A percentile compares a stretch with the other conserved stretches of the same genome.
Conservation (phyloP, 2,329 filamentous ascomycete species). For the Trichoderma pleuroti region DNA sequence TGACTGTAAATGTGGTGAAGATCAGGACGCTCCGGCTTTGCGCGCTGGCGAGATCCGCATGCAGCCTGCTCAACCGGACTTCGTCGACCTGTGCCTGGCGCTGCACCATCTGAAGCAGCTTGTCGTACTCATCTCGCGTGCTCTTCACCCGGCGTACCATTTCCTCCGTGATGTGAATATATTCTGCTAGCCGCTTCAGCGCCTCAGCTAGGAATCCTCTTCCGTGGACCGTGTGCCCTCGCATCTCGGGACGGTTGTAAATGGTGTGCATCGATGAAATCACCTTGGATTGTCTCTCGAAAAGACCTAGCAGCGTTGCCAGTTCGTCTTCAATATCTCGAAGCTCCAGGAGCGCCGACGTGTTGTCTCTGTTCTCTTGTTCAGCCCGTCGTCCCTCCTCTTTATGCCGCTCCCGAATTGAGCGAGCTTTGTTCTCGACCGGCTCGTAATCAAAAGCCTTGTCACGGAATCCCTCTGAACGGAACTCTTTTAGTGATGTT, state of each 20-base stretch:
- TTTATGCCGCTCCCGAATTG: conserved; percentile 38
- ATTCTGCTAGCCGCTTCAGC: conserved; percentile 51
- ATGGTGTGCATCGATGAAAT: conserved; percentile 46
- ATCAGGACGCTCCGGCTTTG: conserved; percentile 64
- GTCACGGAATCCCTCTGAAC: conserved; percentile 53
- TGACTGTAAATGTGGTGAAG: conserved; percentile 61
- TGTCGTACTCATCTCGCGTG: conserved; percentile 61
- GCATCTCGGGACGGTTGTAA: conserved; percentile 42
- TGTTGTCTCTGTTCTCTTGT: conserved; percentile 58
- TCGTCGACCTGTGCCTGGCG: conserved; percentile 65
- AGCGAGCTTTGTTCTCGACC: conserved; percentile 39
- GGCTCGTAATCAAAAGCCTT: conserved; percentile 40
- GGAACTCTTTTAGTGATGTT: conserved; percentile 58
- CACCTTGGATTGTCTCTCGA: conserved; percentile 53
- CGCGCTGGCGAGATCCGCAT: conserved; percentile 59
- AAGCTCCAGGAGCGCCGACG: conserved; percentile 59
- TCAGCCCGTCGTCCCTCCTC: conserved; percentile 46
- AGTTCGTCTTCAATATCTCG: conserved; percentile 64
- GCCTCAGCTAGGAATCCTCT: conserved; percentile 52
- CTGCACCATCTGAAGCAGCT: conserved; percentile 64
- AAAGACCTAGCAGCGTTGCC: conserved; percentile 52
- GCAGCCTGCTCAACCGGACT: conserved; percentile 58
- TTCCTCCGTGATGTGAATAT: conserved; percentile 50
- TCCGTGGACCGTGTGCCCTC: conserved; percentile 43
- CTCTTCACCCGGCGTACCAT: conserved; percentile 57